Percentiles rank a stretch among this genome's conserved stretches.
Conservation (phyloP, 176 grass and related monocot species). For the Otatea glauca region DNA sequence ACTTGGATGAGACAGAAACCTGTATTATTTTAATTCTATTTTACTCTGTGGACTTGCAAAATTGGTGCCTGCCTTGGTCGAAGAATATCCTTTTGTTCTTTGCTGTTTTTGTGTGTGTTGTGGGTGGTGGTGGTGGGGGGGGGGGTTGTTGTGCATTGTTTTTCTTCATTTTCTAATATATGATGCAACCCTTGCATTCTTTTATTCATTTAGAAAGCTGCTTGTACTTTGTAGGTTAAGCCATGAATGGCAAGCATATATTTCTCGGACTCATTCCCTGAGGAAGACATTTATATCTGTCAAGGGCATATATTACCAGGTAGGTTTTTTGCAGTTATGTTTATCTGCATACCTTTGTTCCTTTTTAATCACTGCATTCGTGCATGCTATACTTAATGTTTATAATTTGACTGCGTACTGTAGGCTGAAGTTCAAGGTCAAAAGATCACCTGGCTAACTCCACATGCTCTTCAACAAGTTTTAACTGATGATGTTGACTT, state of each 20-base stretch:
- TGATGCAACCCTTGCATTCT: neutral
- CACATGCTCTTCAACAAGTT: conserved; percentile 97
- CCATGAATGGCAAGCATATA: conserved; percentile 99
- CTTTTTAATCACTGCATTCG: conserved; percentile 4
- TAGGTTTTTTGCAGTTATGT: conserved; percentile 27
- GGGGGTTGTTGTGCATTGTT: neutral
- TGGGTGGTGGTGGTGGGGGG: too few species aligned
- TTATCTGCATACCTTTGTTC: neutral
- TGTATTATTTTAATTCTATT: neutral
- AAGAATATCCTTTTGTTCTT: neutral
- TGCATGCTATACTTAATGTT: conserved; percentile 6
- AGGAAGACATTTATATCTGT: conserved; percentile 96
- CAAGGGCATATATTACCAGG: conserved; percentile 99
- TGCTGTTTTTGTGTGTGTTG: neutral
- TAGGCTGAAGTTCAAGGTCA: conserved; percentile 99
- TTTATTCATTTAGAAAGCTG: conserved; percentile 31
- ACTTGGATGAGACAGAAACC: neutral
- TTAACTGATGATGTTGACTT: conserved; percentile 89
- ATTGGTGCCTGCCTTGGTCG: neutral
- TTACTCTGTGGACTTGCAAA: neutral
- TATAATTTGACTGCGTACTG: conserved; percentile 29
- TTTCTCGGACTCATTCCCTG: conserved; percentile 83
- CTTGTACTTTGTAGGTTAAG: conserved; percentile 78
- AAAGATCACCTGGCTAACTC: conserved; percentile 95
- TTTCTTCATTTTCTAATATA: neutral